Evolutionary conservation across 1,284 basidiomycete species (phyloP), one percentile per base, ranked within the genome.

Genomic region (Malassezia caprae): DNA sequence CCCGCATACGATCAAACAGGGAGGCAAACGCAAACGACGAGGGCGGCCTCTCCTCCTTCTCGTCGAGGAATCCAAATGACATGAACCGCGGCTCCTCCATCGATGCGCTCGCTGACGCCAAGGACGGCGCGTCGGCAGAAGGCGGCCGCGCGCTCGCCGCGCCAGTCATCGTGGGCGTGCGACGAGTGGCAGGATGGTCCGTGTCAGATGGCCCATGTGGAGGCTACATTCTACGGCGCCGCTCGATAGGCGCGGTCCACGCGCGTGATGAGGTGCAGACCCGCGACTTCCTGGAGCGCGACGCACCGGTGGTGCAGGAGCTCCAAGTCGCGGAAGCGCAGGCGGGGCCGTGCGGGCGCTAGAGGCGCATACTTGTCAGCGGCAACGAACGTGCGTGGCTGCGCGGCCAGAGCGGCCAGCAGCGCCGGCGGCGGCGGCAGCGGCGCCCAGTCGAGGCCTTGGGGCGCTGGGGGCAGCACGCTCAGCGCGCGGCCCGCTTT

Each of bases 1-100:
- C 54, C 44, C 63, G 66, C 55, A 73, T 66, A 11, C 69, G 61
- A 30, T 56, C 62, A 39, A 73, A 63, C n/a, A 73, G 59, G 26
- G 53, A 56, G 19, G 64, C 57, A 17, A 71, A 63, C 3, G 62
- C 65, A 37, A 68, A 69, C 4, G 61, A 43, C 10, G 60, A 52
- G 17, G 69, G 59, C 2, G 58, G 57, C 11, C 53, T 45, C 23
- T 69, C 63, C 15, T 67, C 63, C 2, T 53, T 51, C 27, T 72
- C 67, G 41, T 64, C 48, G 10, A 73, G 61, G 26, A 73, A 67
- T 23, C 64, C 64, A 28, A 73, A 72, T 13, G 70, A 65, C 21
- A 52, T 45, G 2, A 52, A 21, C 28, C 32, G 21, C 7, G 34
- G 46, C 46, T 35, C n/a, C 11, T 30, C 34, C 21, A 12, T 24